Conservation (phyloP, 2,329 filamentous ascomycete species). For the Sporothrix pseudoabietina region DNA sequence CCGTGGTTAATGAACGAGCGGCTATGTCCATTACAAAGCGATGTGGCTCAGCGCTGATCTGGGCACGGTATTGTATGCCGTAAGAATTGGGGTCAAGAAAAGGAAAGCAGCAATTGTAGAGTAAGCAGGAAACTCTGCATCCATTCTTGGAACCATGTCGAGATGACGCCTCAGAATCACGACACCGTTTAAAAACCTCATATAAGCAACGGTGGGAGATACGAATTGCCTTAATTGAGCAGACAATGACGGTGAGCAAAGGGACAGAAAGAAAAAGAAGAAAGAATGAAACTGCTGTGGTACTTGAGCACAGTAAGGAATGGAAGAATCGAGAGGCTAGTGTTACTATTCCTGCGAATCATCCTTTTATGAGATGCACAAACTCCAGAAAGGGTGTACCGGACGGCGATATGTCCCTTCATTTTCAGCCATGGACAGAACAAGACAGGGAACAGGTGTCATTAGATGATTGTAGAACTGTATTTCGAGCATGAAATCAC, state of each 20-base stretch:
- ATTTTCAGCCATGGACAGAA: not conserved
- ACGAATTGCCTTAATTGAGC: not conserved
- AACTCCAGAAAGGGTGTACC: no score
- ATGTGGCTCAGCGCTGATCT: not conserved
- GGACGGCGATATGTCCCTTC: not conserved
- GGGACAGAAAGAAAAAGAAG: not conserved
- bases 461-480: not conserved
- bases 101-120: not conserved
- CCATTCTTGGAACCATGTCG: not conserved
- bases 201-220: not conserved
- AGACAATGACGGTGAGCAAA: not conserved
- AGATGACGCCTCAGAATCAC: not conserved
- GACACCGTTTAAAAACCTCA: not conserved
- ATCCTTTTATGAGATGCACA: conserved; percentile 14
- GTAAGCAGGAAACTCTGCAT: no score
- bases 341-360: not conserved
- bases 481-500: no score
- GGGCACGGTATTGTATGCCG: conserved; percentile 3
- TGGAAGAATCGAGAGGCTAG: not conserved
- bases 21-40: not conserved
- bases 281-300: not conserved
- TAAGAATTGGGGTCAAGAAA: not conserved
- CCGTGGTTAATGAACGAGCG: not conserved
- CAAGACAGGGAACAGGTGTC: not conserved
- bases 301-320: not conserved